Conservation (phyloP, 2,329 filamentous ascomycete genomes). For the Botrytis tulipae region DNA sequence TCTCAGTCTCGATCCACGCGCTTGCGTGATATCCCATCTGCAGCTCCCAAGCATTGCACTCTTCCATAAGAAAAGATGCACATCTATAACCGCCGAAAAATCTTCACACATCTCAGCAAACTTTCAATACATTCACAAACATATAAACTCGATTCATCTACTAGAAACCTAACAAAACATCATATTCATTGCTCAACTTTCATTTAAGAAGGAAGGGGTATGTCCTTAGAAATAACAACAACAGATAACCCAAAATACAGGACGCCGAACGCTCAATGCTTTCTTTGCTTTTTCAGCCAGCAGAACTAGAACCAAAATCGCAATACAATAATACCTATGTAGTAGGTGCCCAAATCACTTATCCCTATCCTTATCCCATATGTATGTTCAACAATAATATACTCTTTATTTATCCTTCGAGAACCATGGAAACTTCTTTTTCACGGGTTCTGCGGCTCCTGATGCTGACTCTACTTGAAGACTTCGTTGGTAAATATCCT, state of each 20-base stretch:
- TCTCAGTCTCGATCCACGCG: neutral
- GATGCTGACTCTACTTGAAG: constrained; percentile 55
- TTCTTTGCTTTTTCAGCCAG: neutral
- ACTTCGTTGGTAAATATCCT: constrained; percentile 66
- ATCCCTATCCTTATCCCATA: neutral
- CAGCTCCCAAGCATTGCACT: neutral
- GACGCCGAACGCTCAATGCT: constrained; percentile 7
- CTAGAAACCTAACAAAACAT: neutral
- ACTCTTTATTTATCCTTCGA: constrained; percentile 33
- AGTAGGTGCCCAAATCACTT: neutral
- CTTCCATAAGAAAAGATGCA: neutral
- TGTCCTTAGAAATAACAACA: neutral
- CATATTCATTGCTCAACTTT: constrained; percentile 2
- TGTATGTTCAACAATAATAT: neutral
- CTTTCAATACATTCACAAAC: neutral
- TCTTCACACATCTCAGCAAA: neutral
- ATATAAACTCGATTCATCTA: neutral
- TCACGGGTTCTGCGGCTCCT: constrained; percentile 49
- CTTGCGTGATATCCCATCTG: neutral
- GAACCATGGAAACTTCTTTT: constrained; percentile 68
- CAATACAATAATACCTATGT: neutral
- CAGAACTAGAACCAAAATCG: neutral
- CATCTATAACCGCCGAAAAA: no score
- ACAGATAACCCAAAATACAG: neutral
- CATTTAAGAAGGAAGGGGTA: constrained; percentile 1